Evolutionary conservation across 441 rosid species (phyloP).

Genomic region (Euphorbia neoarborescens): DNA sequence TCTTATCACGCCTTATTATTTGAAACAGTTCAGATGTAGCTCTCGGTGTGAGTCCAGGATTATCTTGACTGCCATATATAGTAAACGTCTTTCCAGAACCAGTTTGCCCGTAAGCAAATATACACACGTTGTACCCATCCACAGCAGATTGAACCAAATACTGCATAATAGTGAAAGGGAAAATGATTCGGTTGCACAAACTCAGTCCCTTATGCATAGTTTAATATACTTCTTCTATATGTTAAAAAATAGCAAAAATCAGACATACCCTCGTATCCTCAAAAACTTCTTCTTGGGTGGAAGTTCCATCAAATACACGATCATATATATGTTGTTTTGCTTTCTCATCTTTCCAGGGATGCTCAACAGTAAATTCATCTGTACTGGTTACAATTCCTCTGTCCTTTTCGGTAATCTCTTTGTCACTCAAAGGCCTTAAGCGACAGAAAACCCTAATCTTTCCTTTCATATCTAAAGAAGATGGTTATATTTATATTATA

Average conservation of each 20-base stretch:
- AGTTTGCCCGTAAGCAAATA: conserved; percentile 93
- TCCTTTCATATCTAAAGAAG: conserved; percentile 81
- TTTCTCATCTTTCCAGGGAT: conserved; percentile 89
- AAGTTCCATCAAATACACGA: conserved; percentile 68
- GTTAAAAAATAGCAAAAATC: conserved; percentile 1
- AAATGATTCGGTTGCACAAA: conserved; percentile 4
- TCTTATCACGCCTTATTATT: conserved; percentile 61
- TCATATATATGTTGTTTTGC: conserved; percentile 83
- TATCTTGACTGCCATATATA: conserved; percentile 64
- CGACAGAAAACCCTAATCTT: conserved; percentile 92
- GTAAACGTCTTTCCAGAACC: conserved; percentile 89
- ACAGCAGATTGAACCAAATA: conserved; percentile 78
- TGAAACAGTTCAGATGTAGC: conserved; percentile 77
- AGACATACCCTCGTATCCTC: conserved; percentile 71
- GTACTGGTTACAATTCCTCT: conserved; percentile 34
- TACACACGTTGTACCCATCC: conserved; percentile 88
- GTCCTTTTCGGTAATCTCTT: conserved; percentile 56
- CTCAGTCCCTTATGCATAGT: not conserved
- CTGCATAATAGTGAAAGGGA: conserved; percentile 33
- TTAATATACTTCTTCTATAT: not conserved
- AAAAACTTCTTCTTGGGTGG: conserved; percentile 75
- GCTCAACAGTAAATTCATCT: conserved; percentile 88
- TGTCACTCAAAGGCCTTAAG: conserved; percentile 68
- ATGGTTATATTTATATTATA: conserved; percentile 4
- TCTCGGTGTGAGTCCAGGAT: conserved; percentile 80